Conservation (phyloP, 2,329 filamentous ascomycete species). For the Lecanicillium sp. region DNA sequence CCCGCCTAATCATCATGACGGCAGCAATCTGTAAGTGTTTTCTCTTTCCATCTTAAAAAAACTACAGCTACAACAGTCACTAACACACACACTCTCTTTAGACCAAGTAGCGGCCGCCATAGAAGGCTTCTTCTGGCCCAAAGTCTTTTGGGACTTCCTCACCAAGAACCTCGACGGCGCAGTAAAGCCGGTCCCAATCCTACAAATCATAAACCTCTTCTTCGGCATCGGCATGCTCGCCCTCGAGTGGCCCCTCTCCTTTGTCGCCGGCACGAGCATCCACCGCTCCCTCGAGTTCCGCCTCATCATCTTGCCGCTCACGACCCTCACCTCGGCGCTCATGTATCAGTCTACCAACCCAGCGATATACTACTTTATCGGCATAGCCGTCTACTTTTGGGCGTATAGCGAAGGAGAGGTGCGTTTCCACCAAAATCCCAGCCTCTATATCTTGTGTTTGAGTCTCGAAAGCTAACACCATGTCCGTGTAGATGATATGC, state of each 20-base stretch:
- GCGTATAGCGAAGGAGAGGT: constrained; percentile 97
- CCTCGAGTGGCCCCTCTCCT: constrained; percentile 83
- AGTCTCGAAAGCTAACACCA: constrained; percentile 12
- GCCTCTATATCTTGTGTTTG: background rate
- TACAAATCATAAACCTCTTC: constrained; percentile 85
- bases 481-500: constrained; percentile 51
- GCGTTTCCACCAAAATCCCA: constrained; percentile 24
- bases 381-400: constrained; percentile 87
- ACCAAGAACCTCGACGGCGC: constrained; percentile 82
- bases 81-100: constrained; percentile 25
- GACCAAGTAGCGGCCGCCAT: constrained; percentile 81
- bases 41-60: background rate
- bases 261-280: constrained; percentile 66
- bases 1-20: constrained; percentile 82
- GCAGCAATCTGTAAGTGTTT: constrained; percentile 61
- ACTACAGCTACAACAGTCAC: background rate
- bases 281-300: constrained; percentile 85
- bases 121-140: constrained; percentile 94
- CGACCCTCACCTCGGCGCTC: constrained; percentile 63
- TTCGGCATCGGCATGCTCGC: constrained; percentile 70
- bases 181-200: constrained; percentile 77
- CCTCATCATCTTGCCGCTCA: constrained; percentile 73
- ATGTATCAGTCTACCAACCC: constrained; percentile 91
- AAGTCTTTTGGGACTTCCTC: constrained; percentile 96
- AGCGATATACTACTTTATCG: constrained; percentile 84